phyloP scores from a whole-genome alignment of 2,329 filamentous ascomycete genomes.

The Thelonectria discophora region DNA sequence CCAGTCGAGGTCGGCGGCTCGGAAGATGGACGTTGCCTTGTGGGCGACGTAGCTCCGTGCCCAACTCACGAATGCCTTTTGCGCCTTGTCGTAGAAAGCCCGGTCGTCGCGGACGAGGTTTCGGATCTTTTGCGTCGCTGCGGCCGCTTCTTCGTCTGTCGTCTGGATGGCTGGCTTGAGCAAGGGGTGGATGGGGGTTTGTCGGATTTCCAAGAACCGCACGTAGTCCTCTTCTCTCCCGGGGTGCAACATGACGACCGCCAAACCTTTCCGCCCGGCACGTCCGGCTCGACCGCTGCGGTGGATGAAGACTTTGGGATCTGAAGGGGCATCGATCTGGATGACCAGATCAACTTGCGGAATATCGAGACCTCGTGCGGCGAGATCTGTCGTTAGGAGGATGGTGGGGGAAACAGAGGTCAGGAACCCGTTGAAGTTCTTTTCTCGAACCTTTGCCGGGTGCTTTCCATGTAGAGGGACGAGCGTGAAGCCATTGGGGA shows the following conservation, averaged over 20 bases:
- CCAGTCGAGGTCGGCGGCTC: slow-evolving; percentile 85
- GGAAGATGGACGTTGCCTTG: slow-evolving; percentile 90
- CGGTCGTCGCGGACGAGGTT: slow-evolving; percentile 61
- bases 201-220: slow-evolving; percentile 83
- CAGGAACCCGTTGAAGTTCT: slow-evolving; percentile 85
- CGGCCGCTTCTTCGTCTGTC: slow-evolving; percentile 68
- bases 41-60: slow-evolving; percentile 92
- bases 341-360: slow-evolving; percentile 91
- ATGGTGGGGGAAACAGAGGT: slow-evolving; percentile 79
- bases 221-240: slow-evolving; percentile 91
- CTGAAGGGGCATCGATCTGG: slow-evolving; percentile 83
- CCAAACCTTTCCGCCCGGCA: slow-evolving; percentile 85
- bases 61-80: slow-evolving; percentile 93
- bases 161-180: slow-evolving; percentile 64
- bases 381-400: slow-evolving; percentile 91
- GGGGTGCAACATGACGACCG: slow-evolving; percentile 84
- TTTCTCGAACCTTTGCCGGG: slow-evolving; percentile 83
- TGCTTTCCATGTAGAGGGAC: slow-evolving; percentile 93
- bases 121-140: slow-evolving; percentile 69
- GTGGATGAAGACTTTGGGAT: slow-evolving; percentile 95
- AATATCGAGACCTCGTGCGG: slow-evolving; percentile 89
- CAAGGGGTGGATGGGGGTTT: slow-evolving; percentile 80
- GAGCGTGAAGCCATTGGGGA: slow-evolving; percentile 74
- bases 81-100: slow-evolving; percentile 82
- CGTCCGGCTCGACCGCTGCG: slow-evolving; percentile 89